phyloP scores from a whole-genome alignment of 2,329 filamentous ascomycete genomes.

The Graphilbum sp. region DNA sequence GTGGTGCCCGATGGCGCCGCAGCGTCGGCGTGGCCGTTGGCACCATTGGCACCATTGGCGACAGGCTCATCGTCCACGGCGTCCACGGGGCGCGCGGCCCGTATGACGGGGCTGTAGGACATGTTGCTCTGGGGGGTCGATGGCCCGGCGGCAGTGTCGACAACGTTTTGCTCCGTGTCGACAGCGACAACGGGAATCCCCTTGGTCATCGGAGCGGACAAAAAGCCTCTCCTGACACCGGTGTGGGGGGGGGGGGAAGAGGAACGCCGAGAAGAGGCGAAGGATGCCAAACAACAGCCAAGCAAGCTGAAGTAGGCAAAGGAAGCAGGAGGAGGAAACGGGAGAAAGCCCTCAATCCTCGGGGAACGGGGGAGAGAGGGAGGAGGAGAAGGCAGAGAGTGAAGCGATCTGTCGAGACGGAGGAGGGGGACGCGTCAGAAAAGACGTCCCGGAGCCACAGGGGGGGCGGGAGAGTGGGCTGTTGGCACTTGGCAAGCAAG shows the following conservation, averaged over 20 bases:
- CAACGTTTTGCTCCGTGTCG: slow-evolving; percentile 15
- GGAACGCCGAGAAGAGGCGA: background rate
- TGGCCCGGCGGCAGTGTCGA: slow-evolving; percentile 24
- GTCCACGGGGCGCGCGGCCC: slow-evolving; percentile 12
- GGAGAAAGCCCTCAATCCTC: no score
- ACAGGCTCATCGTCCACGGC: slow-evolving; percentile 3
- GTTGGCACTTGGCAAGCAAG: no score
- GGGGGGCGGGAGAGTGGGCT: background rate
- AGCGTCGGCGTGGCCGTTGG: background rate
- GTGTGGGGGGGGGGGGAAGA: no score
- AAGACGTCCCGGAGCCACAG: background rate
- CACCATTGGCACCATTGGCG: background rate
- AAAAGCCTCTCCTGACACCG: no score
- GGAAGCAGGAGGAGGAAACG: background rate
- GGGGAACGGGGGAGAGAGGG: no score
- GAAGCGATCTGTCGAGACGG: no score
- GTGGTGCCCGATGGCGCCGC: slow-evolving; percentile 1
- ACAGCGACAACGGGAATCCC: background rate
- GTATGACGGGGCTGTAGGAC: slow-evolving; percentile 23
- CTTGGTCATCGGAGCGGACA: background rate
- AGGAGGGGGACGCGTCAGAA: background rate
- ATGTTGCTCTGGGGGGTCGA: slow-evolving; percentile 27
- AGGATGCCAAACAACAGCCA: background rate
- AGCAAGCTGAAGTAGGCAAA: background rate
- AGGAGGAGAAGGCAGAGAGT: background rate